Evolutionary conservation across 768 basidiomycete species (phyloP).

Genomic region (Lactarius psammicola): DNA sequence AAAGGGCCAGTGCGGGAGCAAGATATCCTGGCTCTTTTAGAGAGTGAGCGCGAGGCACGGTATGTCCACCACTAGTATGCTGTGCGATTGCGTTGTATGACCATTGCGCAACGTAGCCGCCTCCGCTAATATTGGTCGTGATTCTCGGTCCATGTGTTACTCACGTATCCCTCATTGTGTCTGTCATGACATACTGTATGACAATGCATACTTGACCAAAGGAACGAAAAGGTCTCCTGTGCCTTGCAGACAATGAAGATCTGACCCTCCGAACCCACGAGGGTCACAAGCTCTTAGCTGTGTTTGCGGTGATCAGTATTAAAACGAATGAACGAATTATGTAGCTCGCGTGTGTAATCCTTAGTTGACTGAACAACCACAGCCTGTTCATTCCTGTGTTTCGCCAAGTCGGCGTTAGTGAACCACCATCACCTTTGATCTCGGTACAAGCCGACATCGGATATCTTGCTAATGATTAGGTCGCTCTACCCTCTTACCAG

Average conservation of each 20-base stretch:
- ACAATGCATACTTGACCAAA: constrained; percentile 19
- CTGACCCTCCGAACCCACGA: not conserved
- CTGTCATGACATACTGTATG: constrained; percentile 29
- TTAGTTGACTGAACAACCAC: not conserved
- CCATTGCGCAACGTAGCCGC: constrained; percentile 31
- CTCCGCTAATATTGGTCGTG: constrained; percentile 33
- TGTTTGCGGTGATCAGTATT: not conserved
- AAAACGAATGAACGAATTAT: not conserved
- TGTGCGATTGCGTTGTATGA: constrained; percentile 2
- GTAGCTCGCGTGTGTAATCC: not conserved
- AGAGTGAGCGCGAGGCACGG: constrained; percentile 99
- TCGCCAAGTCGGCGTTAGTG: not conserved
- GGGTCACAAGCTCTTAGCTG: not conserved
- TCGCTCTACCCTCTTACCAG: not conserved
- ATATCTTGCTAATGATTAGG: not conserved
- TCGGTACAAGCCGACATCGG: constrained; percentile 7
- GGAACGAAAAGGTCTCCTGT: constrained; percentile 3
- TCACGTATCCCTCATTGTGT: constrained; percentile 20
- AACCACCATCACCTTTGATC: not conserved
- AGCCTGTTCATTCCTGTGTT: not conserved
- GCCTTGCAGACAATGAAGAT: not conserved
- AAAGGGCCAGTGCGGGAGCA: constrained; percentile 96
- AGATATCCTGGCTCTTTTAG: constrained; percentile 94
- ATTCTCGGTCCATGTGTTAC: constrained; percentile 3
- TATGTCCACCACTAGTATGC: constrained; percentile 44